A percentile compares a stretch with the other conserved stretches of the same genome.
Conservation (phyloP, 2,329 filamentous ascomycete genomes). For the Fonsecaea monophora region DNA sequence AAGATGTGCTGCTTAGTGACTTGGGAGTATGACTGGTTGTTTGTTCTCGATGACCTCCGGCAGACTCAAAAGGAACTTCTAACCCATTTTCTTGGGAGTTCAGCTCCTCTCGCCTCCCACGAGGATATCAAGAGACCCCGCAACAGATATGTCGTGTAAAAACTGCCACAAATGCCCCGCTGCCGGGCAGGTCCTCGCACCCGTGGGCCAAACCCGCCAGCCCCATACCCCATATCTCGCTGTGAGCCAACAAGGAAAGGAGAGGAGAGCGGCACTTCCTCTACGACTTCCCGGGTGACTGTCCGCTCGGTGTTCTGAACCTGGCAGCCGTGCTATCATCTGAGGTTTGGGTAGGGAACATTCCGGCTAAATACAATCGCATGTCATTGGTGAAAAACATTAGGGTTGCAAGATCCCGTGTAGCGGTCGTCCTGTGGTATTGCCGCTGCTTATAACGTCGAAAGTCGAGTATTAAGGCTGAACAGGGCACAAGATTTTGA, state of each 20-base stretch:
- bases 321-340: not conserved
- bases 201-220: not conserved
- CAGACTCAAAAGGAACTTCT: not conserved
- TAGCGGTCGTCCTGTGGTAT: not conserved
- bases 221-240: not conserved
- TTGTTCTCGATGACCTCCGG: not conserved
- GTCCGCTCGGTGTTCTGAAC: slow-evolving; percentile 18
- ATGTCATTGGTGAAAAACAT: not conserved
- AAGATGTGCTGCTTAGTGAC: not conserved
- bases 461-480: not conserved
- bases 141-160: not conserved
- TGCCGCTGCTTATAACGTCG: not conserved
- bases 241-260: not conserved
- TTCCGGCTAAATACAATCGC: slow-evolving; percentile 24
- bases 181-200: not conserved
- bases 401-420: not conserved
- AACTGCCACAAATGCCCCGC: not conserved
- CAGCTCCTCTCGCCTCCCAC: not conserved
- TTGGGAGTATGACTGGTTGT: not conserved
- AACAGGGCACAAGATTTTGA: not conserved
- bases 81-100: not conserved
- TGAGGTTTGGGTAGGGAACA: not conserved
- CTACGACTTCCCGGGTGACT: not conserved
- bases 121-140: not conserved
- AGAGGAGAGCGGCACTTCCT: not conserved